These are phyloP conservation scores for Elongisporangium undulatum DNA, from an alignment of 352 stramenopile species.

Conservation along the genomic window DNA sequence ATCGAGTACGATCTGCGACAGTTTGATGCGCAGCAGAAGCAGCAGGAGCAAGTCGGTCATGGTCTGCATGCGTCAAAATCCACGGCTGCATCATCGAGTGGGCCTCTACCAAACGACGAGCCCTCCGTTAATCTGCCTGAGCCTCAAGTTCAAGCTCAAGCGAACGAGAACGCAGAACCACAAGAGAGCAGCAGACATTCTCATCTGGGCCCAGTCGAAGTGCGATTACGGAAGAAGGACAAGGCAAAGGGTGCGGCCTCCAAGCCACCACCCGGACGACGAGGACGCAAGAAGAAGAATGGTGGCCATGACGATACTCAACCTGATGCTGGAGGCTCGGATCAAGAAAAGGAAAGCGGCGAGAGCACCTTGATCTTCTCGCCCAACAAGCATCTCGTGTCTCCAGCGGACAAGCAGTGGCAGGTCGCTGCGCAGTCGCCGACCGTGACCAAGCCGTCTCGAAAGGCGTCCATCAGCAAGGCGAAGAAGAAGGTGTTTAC, in stretches of 20 bases:
- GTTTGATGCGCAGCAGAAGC: constrained; percentile 60
- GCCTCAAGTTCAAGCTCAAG: not conserved
- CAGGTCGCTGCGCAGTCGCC: constrained; percentile 59
- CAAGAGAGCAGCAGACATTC: not conserved
- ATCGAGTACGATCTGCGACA: constrained; percentile 94
- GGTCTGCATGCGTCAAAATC: not conserved
- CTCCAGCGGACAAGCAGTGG: constrained; percentile 26
- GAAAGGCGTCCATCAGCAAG: constrained; percentile 5
- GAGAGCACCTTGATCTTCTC: constrained; percentile 53
- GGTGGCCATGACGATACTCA: not conserved
- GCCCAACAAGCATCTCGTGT: constrained; percentile 24
- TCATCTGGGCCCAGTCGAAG: not conserved
- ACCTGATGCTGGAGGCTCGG: not conserved
- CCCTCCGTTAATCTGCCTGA: not conserved
- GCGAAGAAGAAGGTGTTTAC: constrained; percentile 23
- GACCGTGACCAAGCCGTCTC: constrained; percentile 21
- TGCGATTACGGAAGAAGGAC: not conserved
- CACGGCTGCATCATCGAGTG: not conserved
- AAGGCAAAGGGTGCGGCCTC: not conserved
- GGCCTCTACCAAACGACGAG: not conserved
- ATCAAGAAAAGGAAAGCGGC: not conserved
- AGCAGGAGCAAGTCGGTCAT: constrained; percentile 23
- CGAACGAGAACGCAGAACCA: not conserved
- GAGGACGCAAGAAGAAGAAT: not conserved
- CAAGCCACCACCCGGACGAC: not conserved